phyloP scores from a whole-genome alignment of 2,329 filamentous ascomycete genomes.

The Pezicula neosporulosa region DNA sequence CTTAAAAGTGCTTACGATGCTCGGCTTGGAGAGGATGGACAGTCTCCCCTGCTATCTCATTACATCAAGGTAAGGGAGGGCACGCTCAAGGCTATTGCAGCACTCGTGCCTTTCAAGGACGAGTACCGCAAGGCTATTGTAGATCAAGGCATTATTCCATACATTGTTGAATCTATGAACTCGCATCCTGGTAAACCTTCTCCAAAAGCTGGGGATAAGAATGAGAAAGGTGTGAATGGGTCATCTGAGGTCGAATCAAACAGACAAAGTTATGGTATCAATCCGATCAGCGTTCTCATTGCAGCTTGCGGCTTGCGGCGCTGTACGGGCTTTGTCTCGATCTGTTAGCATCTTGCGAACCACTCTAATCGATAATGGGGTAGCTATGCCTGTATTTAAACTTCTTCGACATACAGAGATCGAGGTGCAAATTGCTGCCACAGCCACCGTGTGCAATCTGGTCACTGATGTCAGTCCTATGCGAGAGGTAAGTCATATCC shows the following conservation, averaged over 20 bases:
- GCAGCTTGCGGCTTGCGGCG: constrained; percentile 87
- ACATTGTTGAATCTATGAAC: constrained; percentile 79
- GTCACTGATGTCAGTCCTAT: constrained; percentile 88
- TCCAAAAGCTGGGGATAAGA: constrained; percentile 31
- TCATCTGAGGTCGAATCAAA: constrained; percentile 11
- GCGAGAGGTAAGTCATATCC: constrained; percentile 63
- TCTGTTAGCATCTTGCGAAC: constrained; percentile 84
- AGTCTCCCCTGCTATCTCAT: constrained; percentile 59
- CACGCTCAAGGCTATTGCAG: constrained; percentile 75
- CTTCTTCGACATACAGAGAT: constrained; percentile 73
- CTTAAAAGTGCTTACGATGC: constrained; percentile 30
- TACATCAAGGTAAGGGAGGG: constrained; percentile 74
- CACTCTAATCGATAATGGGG: constrained; percentile 79
- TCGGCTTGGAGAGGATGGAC: constrained; percentile 57
- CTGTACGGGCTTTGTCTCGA: constrained; percentile 75
- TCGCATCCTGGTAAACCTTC: constrained; percentile 51
- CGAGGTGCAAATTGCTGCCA: constrained; percentile 82
- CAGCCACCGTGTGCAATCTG: constrained; percentile 79
- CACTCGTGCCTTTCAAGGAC: constrained; percentile 77
- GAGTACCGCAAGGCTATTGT: constrained; percentile 80
- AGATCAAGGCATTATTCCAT: constrained; percentile 74
- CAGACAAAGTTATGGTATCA: constrained; percentile 57
- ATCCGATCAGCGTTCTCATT: constrained; percentile 74
- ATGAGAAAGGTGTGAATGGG: constrained; percentile 26
- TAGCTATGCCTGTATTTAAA: constrained; percentile 72